These are phyloP conservation scores for Apophysomyces sp. DNA, from an alignment of 371 early-diverging fungal species.

Conservation along the genomic window DNA sequence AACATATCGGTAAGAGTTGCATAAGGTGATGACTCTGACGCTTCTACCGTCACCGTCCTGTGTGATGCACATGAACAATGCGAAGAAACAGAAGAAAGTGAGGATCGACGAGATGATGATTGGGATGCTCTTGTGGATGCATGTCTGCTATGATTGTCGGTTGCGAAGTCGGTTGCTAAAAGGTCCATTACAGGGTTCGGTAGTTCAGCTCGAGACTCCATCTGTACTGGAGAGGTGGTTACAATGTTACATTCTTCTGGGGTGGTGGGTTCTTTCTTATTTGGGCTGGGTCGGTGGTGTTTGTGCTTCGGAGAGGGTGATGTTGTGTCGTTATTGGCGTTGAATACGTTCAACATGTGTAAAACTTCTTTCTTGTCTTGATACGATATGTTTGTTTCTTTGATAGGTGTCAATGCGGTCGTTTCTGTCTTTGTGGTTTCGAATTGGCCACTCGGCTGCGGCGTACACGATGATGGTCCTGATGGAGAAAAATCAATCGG, in stretches of 20 bases:
- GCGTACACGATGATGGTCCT: neutral
- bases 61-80: conserved; percentile 2
- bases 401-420: neutral
- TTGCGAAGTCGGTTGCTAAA: neutral
- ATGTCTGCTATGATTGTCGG: neutral
- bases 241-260: neutral
- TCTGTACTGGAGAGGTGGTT: neutral
- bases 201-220: neutral
- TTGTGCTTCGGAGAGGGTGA: conserved; percentile 8
- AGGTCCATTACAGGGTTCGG: neutral
- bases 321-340: neutral
- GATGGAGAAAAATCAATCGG: conserved; percentile 12
- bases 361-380: conserved; percentile 29
- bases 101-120: conserved; percentile 3
- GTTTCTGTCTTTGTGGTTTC: conserved; percentile 19
- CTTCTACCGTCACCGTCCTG: neutral
- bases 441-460: conserved; percentile 18
- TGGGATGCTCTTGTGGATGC: neutral
- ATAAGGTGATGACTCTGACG: conserved; percentile 17
- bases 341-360: conserved; percentile 41
- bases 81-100: neutral
- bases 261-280: neutral
- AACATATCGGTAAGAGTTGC: conserved; percentile 12
- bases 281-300: neutral
- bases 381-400: conserved; percentile 12